Evolutionary conservation across 345 rosid species (phyloP).

Genomic region (Acer saccharum): DNA sequence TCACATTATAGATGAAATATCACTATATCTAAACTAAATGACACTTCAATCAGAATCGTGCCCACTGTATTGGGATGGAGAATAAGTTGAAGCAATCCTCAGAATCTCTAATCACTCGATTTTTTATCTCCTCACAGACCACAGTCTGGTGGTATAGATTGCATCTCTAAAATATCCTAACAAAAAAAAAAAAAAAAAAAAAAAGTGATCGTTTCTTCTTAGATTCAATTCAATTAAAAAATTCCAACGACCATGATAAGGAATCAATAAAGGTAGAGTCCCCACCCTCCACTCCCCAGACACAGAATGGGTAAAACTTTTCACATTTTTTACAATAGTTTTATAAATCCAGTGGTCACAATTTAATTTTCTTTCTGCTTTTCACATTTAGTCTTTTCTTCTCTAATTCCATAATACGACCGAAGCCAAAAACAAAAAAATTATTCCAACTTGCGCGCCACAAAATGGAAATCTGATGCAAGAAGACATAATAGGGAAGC

Average conservation of each 20-base stretch:
- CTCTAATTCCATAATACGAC: background rate
- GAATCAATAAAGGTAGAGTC: constrained; percentile 1
- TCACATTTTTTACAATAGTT: background rate
- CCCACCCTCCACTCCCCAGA: background rate
- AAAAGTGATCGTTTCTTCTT: background rate
- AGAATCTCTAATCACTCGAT: background rate
- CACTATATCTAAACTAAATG: background rate
- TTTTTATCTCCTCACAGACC: background rate
- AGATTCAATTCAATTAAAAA: background rate
- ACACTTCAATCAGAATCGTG: background rate
- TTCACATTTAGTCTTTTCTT: background rate
- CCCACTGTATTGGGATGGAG: background rate
- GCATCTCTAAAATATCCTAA: background rate
- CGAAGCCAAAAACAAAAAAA: no score
- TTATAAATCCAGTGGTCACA: background rate
- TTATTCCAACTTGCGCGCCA: no score
- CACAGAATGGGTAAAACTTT: background rate
- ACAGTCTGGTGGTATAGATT: background rate
- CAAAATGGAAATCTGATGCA: background rate
- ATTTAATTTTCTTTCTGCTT: background rate
- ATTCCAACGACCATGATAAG: background rate
- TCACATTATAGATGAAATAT: background rate
- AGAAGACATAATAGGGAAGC: constrained; percentile 3
- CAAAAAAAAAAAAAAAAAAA: no score
- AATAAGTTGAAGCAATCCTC: background rate